A percentile compares a stretch with the other conserved stretches of the same genome.
These are phyloP conservation scores for Gaertneriomyces sp. DNA, from an alignment of 192 early-diverging fungal genomes.

Conservation along the genomic window DNA sequence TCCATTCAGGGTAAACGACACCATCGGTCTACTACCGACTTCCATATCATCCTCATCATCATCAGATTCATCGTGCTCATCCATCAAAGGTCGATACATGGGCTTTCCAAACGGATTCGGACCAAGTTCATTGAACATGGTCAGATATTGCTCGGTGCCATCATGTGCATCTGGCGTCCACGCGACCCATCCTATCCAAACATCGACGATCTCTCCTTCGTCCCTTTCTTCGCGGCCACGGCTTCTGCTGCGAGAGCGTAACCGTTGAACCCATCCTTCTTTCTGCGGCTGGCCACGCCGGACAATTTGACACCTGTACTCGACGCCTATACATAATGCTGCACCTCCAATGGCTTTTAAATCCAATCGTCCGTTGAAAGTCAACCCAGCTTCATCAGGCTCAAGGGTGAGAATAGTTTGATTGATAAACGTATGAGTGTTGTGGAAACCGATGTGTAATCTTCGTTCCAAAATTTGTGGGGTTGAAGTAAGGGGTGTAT, in stretches of 20 bases:
- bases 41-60: neutral
- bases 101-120: constrained; percentile 18
- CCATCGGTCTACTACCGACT: neutral
- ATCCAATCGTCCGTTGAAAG: constrained; percentile 7
- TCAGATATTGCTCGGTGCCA: no score
- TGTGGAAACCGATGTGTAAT: constrained; percentile 51
- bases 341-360: neutral
- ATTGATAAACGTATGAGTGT: constrained; percentile 40
- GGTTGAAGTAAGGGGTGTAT: constrained; percentile 19
- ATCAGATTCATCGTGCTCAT: neutral
- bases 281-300: no score
- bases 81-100: constrained; percentile 5
- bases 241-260: no score
- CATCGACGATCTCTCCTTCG: no score
- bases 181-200: no score
- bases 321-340: constrained; percentile 45
- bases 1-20: constrained; percentile 5
- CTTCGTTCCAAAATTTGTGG: constrained; percentile 42
- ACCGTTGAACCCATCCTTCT: no score
- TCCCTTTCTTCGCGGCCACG: no score
- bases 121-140: neutral
- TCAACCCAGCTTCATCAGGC: neutral
- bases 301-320: constrained; percentile 25
- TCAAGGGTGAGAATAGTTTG: constrained; percentile 24
- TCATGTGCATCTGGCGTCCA: no score